Evolutionary conservation across 352 stramenopile genomes (phyloP), one percentile per base, ranked within the genome.

Genomic region (Phytophthora niederhauseri): DNA sequence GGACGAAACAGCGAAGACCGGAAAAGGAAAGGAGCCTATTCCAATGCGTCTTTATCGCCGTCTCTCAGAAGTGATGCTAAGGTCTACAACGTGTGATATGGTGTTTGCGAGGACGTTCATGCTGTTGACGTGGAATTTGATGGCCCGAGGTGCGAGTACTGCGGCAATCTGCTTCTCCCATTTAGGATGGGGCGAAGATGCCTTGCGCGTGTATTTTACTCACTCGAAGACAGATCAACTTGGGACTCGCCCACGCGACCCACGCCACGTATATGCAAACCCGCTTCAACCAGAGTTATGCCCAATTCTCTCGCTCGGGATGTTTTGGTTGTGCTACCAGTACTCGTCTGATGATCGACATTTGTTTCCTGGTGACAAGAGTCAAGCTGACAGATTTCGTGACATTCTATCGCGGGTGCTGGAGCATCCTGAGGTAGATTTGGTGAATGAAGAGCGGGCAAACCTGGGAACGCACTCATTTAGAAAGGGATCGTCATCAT

Each of bases 181-280:
- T 43, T 38, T 82, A 2, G 57, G 72, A 19, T 84, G 57, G 57
- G 31, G 55, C 0, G 66, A 76, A 14, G 73, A 84, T 64, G 63
- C 77, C 14, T 34, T 80, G 0, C 58, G 67, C 17, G 68, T 82
- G 0, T 77, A 70, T 48, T 84, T 82, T 38, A 63, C 72, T 0
- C 64, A 84, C 24, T 80, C 74, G 64, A 80, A 82, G 31, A 80
- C 71, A 6, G 61, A 79, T 19, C 65, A 84, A 20, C 43, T 45
- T 9, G 26, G 46, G 7, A 26, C 41, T 9, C 41, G 15, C n/a
- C 62, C 68, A 26, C 54, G 57, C 3, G 73, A 84, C 51, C 71
- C 73, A 17, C 61, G 54, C 11, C 73, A 80, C 41, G 26, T 80
- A 7, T 82, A 80, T 36, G 60, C 70, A 20, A 80, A 82, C 46